Evolutionary conservation across 2,329 filamentous ascomycete species (phyloP).

Genomic region (Metarhizium robertsii): DNA sequence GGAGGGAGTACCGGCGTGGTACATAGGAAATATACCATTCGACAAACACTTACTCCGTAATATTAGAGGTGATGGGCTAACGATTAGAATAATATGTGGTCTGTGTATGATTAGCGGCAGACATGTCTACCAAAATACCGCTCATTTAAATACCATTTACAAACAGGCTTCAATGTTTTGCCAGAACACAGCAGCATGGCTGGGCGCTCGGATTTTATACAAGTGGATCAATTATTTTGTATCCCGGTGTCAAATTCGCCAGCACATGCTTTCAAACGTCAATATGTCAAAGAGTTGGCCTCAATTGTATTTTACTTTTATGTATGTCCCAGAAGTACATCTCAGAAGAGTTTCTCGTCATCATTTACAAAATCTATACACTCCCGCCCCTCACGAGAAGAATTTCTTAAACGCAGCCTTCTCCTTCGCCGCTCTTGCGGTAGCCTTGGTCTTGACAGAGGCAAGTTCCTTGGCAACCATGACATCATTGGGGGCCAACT

Average conservation of each 20-base stretch:
- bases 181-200: too few relatives aligned
- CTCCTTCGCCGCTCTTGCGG: constrained; percentile 72
- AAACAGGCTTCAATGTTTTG: too few relatives aligned
- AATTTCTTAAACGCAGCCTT: constrained; percentile 91
- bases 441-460: constrained; percentile 66
- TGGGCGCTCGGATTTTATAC: too few relatives aligned
- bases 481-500: constrained; percentile 64
- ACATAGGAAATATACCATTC: not conserved
- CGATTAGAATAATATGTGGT: not conserved
- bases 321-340: not conserved
- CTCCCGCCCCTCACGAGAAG: constrained; percentile 43
- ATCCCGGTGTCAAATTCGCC: too few relatives aligned
- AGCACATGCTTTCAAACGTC: too few relatives aligned
- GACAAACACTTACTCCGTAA: not conserved
- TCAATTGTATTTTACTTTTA: not conserved
- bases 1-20: not conserved
- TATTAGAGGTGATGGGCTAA: not conserved
- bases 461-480: constrained; percentile 67
- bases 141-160: too few relatives aligned
- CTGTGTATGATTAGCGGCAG: not conserved
- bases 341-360: not conserved
- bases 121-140: too few relatives aligned
- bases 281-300: not conserved
- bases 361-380: not conserved
- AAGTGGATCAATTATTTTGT: too few relatives aligned